These are phyloP conservation scores for Aspergillus ibericus DNA, from an alignment of 2,329 filamentous ascomycete species.

Conservation along the genomic window DNA sequence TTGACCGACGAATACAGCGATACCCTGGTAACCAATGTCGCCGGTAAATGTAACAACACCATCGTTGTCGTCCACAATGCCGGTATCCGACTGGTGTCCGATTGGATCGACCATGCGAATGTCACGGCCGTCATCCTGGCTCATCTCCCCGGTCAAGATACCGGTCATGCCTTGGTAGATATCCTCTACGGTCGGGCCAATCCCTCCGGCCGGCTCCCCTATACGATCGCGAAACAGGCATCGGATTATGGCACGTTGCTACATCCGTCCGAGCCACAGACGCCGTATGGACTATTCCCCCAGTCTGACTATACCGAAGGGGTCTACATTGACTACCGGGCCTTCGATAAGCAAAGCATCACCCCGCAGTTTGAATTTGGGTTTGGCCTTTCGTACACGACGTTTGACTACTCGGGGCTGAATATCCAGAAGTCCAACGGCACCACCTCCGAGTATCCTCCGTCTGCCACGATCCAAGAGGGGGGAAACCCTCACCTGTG, in stretches of 20 bases:
- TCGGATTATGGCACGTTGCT: constrained; percentile 53
- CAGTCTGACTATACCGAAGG: constrained; percentile 51
- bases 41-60: constrained; percentile 60
- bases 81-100: constrained; percentile 56
- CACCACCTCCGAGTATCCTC: constrained; percentile 12
- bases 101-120: constrained; percentile 63
- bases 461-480: constrained; percentile 43
- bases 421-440: constrained; percentile 3
- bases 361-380: constrained; percentile 42
- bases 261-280: constrained; percentile 14
- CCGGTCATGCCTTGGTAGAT: constrained; percentile 56
- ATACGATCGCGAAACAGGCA: constrained; percentile 59
- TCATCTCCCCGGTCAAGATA: constrained; percentile 65
- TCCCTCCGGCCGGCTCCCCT: constrained; percentile 61
- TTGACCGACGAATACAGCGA: constrained; percentile 51
- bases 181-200: constrained; percentile 60
- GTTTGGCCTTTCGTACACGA: constrained; percentile 34
- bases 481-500: constrained; percentile 58
- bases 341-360: constrained; percentile 48
- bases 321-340: constrained; percentile 55
- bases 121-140: constrained; percentile 65
- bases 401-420: constrained; percentile 21
- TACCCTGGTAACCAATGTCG: constrained; percentile 57
- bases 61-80: constrained; percentile 67
- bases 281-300: constrained; percentile 19